Evolutionary conservation across 768 basidiomycete genomes (phyloP), one percentile per base, ranked within the genome.

Genomic region (Hypholoma sublateritium): DNA sequence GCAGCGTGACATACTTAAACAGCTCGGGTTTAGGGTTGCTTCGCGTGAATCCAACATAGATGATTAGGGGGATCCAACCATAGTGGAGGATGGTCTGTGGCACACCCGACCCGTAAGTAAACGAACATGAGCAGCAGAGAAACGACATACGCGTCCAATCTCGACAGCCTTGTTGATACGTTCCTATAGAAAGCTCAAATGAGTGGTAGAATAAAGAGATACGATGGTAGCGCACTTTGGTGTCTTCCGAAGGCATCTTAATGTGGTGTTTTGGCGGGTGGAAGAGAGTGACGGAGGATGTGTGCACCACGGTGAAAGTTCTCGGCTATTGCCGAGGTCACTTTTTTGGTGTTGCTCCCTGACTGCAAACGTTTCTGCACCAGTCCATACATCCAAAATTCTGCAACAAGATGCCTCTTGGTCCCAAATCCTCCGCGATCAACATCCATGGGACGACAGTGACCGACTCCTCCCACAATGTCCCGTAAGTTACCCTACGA

Each of bases 31-130:
- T 93, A 28, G 95, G 95, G 69, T 90, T 93, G 69, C 93, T 95
- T 64, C 89, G 80, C 52, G 89, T 91, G 77, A 91, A 97, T 35
- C 95, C 96, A 68, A 97, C 82, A 72, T 95, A 97, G 67, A 98
- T 95, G 67, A 98, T 93, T 69, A 95, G 76, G 32, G 96, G 96
- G 67, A 98, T 94, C 93, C 95, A 98, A 62, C 88, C 89, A 64
- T 95, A 97, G 74, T 97, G 94, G 52, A 97, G 69, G 65, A 95
- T 81, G 57, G 90, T 93, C 95, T 97, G 67, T 42, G 47, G 21
- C 24, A 25, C 41, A 36, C 37, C 14, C 37, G 37, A 53, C 37
- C 32, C 4, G 45, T 39, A 43, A 41, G 53, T 21, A 52, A 53
- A 28, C 21, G 42, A n/a, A 34, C 44, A 53, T 25, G 34, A 49